Evolutionary conservation across 2,329 filamentous ascomycete species (phyloP).

Genomic region (Fusarium papillatum): DNA sequence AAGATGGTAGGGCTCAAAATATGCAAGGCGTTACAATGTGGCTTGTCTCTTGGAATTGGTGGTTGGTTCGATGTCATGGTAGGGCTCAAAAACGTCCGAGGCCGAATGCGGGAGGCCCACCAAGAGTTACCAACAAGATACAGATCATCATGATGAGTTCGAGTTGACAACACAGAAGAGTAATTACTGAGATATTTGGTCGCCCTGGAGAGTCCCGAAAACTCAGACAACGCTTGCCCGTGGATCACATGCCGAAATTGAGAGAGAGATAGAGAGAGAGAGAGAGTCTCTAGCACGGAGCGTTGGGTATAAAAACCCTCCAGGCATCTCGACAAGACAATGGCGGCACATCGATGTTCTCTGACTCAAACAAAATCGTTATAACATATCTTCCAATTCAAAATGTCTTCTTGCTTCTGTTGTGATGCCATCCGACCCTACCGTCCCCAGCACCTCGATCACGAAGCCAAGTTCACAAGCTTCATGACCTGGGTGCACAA

Average conservation of each 20-base stretch:
- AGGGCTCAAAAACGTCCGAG: slow-evolving; percentile 6
- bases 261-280: no score
- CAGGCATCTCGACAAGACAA: neutral
- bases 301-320: neutral
- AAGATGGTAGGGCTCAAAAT: slow-evolving; percentile 10
- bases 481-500: slow-evolving; percentile 15
- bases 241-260: neutral
- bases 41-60: neutral
- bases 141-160: neutral
- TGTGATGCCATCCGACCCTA: slow-evolving; percentile 4
- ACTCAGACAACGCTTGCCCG: no score
- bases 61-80: neutral
- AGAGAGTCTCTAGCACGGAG: no score
- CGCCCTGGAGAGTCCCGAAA: neutral
- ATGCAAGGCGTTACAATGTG: neutral
- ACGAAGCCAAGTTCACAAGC: slow-evolving; percentile 12
- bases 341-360: neutral
- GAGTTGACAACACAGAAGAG: rapidly evolving
- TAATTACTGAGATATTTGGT: neutral
- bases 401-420: slow-evolving; percentile 19
- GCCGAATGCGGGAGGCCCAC: neutral
- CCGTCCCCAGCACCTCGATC: slow-evolving; percentile 9
- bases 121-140: neutral
- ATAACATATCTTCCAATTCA: neutral
- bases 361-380: rapidly evolving